These are phyloP conservation scores for Aegilops speltoides DNA, from an alignment of 176 grass and related monocot genomes.

Conservation along the genomic window DNA sequence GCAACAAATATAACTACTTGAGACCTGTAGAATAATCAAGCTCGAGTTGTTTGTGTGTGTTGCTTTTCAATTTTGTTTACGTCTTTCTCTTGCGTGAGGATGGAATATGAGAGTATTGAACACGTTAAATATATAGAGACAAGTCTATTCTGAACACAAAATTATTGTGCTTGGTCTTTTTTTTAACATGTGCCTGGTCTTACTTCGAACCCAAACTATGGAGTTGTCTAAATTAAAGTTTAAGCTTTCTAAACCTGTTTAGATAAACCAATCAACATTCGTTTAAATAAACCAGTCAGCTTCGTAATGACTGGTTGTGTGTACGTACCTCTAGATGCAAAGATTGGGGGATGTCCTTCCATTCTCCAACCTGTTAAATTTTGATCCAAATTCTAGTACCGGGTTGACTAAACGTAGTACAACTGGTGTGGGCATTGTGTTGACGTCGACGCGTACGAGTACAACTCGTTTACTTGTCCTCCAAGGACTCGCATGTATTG, in stretches of 20 bases:
- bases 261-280: neutral
- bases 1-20: neutral
- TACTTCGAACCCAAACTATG: neutral
- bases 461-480: too few relatives aligned
- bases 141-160: neutral
- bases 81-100: neutral
- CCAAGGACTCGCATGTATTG: too few relatives aligned
- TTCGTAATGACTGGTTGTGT: too few relatives aligned
- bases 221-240: neutral
- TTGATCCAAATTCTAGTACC: too few relatives aligned
- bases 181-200: neutral
- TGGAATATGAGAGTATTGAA: neutral
- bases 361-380: too few relatives aligned
- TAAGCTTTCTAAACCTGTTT: neutral
- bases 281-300: too few relatives aligned
- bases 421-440: too few relatives aligned
- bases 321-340: neutral
- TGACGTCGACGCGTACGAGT: too few relatives aligned
- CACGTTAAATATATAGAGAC: neutral
- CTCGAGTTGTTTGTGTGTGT: neutral
- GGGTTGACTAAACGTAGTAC: too few relatives aligned
- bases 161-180: neutral
- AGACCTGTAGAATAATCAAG: neutral
- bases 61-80: neutral
- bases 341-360: neutral